Base-by-base conservation (phyloP, 768 basidiomycete genomes). In the Pleurotus salmoneostramineus region DNA sequence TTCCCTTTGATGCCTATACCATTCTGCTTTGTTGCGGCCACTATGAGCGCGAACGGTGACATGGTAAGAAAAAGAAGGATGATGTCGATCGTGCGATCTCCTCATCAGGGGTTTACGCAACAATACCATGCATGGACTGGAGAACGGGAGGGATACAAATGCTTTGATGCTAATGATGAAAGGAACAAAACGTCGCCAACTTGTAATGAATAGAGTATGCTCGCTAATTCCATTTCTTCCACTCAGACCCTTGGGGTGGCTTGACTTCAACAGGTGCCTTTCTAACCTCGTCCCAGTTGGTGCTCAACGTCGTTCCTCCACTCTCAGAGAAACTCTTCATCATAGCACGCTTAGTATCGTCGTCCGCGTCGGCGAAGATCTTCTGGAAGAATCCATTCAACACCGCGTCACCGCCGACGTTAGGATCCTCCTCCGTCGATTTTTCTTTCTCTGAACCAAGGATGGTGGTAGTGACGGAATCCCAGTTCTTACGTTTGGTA, bases 321-420 rank as follows among this genome's bases (percentile, higher is more conserved):
- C 91, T 93, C 77, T 99, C 96, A 60, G 81, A 79, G 71, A 92
- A 98, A 68, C 93, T 95, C 82, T 99, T 99, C 87, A 98, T 86
- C 95, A 99, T 99, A 3, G 97, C 97, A 37, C 87, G 83, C 65
- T 80, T 85, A 11, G 95, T 93, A 65, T 99, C 92, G 0, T 94
- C 91, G 63, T 97, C 94, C 27, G 95, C 91, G 69, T 91, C 91
- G 5, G 82, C 79, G 66, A 89, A 99, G 61, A 99, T 84, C 75
- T 92, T 90, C 67, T 91, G 89, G 84, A 95, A 95, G 75, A 96
- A 92, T 32, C 78, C 66, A 71, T 98, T 96, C 58, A 97, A 81
- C 4, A 91, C 84, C 58, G 77, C 81, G 70, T 97, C 95, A 17
- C 95, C 95, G 21, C 91, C 91, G 14, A 88, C 86, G 70, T 97